Percentiles rank a stretch among this genome's conserved stretches.
These are phyloP conservation scores for Auriculariales sp. DNA, from an alignment of 768 basidiomycete species.

Conservation along the genomic window DNA sequence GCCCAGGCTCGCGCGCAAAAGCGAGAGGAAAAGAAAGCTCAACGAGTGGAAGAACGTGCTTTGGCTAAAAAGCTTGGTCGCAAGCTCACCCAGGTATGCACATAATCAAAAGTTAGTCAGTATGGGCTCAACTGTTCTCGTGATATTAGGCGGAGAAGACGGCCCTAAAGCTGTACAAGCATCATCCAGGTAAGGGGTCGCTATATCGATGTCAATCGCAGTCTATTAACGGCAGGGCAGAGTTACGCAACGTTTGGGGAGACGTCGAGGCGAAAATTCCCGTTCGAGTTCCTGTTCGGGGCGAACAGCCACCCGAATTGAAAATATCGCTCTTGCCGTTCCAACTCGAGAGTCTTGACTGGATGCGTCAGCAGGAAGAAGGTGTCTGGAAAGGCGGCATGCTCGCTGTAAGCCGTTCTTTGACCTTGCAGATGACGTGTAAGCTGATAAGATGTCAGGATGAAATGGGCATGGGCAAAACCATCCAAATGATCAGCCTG, in stretches of 20 bases:
- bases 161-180: slow-evolving; percentile 40
- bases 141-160: slow-evolving; percentile 53
- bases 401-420: slow-evolving; percentile 51
- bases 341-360: slow-evolving; percentile 85
- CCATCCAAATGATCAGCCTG: slow-evolving; percentile 90
- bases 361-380: slow-evolving; percentile 92
- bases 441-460: slow-evolving; percentile 31
- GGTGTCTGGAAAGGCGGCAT: slow-evolving; percentile 82
- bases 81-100: slow-evolving; percentile 51
- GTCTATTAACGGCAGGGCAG: too few species aligned
- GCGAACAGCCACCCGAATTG: slow-evolving; percentile 67
- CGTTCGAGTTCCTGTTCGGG: slow-evolving; percentile 48
- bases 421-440: neutral
- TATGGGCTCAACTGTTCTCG: slow-evolving; percentile 8
- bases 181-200: slow-evolving; percentile 36
- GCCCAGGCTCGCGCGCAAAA: slow-evolving; percentile 15
- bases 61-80: slow-evolving; percentile 51
- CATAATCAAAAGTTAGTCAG: slow-evolving; percentile 2
- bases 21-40: slow-evolving; percentile 14
- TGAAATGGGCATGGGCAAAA: slow-evolving; percentile 95
- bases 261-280: slow-evolving; percentile 54
- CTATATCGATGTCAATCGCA: neutral
- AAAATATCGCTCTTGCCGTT: slow-evolving; percentile 84
- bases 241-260: slow-evolving; percentile 77
- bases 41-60: slow-evolving; percentile 32